These are phyloP conservation scores for Helotiales sp. DNA, from an alignment of 2,329 filamentous ascomycete genomes.

Conservation along the genomic window DNA sequence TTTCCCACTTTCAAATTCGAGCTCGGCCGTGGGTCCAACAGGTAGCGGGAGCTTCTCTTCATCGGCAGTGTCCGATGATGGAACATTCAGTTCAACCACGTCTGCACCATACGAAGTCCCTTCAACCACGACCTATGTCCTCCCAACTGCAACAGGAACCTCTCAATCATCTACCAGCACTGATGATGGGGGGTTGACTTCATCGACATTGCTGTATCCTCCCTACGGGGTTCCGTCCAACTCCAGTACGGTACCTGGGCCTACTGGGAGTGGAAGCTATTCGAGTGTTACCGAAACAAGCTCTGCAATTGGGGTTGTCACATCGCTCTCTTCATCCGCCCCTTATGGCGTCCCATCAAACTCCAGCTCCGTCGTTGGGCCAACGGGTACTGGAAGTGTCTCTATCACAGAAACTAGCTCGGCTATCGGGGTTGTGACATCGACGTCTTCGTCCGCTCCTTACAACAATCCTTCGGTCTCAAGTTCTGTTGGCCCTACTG, in stretches of 20 bases:
- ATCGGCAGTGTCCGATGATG: background rate
- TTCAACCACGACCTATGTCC: slow-evolving; percentile 11
- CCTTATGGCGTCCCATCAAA: slow-evolving; percentile 23
- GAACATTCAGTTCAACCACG: background rate
- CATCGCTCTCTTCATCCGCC: slow-evolving; percentile 8
- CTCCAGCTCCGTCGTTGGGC: slow-evolving; percentile 14
- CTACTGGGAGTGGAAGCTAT: slow-evolving; percentile 15
- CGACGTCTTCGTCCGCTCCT: slow-evolving; percentile 14
- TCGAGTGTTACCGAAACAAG: slow-evolving; percentile 12
- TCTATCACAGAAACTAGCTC: slow-evolving; percentile 12
- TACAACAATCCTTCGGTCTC: slow-evolving; percentile 18
- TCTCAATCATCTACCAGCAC: background rate
- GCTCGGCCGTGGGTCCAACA: slow-evolving; percentile 13
- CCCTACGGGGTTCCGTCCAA: slow-evolving; percentile 4
- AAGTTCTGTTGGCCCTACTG: slow-evolving; percentile 11
- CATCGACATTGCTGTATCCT: background rate
- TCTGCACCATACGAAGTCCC: slow-evolving; percentile 11
- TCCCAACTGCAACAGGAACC: slow-evolving; percentile 21
- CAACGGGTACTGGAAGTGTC: slow-evolving; percentile 15
- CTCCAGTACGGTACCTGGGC: slow-evolving; percentile 5
- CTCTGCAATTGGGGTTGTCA: slow-evolving; percentile 13
- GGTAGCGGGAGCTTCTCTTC: slow-evolving; percentile 12
- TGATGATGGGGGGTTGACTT: background rate
- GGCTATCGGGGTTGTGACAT: slow-evolving; percentile 6
- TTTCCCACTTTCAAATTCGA: slow-evolving; percentile 19